These are phyloP conservation scores for Neonectria coccinea DNA, from an alignment of 2,329 filamentous ascomycete genomes.

Conservation along the genomic window DNA sequence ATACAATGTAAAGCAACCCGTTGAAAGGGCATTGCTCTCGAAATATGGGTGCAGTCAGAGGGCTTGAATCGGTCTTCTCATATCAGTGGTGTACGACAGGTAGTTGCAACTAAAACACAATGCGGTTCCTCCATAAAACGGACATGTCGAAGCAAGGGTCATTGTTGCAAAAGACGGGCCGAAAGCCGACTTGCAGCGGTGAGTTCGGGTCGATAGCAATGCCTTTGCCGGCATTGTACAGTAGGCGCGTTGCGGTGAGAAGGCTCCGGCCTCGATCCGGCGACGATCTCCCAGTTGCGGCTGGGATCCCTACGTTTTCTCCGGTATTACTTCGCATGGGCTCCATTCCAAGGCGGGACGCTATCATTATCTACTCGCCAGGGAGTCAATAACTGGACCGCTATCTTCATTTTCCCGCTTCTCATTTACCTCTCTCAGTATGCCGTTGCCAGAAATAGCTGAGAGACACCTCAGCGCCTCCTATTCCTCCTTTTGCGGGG, in stretches of 20 bases:
- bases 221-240: neutral
- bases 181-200: neutral
- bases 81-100: neutral
- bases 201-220: neutral
- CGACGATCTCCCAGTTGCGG: conserved; percentile 37
- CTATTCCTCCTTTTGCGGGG: conserved; percentile 39
- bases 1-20: neutral
- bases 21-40: too few relatives aligned
- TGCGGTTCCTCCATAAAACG: neutral
- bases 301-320: conserved; percentile 29
- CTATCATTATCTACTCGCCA: conserved; percentile 34
- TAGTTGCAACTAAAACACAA: neutral
- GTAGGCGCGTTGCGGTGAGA: neutral
- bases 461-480: conserved; percentile 13
- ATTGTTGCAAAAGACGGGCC: neutral
- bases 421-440: conserved; percentile 9
- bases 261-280: conserved; percentile 12
- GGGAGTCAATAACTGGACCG: conserved; percentile 27
- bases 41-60: too few relatives aligned
- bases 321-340: conserved; percentile 29
- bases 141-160: neutral
- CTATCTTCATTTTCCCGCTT: conserved; percentile 41
- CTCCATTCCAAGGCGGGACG: conserved; percentile 26
- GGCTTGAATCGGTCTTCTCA: neutral
- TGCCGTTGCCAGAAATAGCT: conserved; percentile 11